These are phyloP conservation scores for Warburgia ugandensis DNA, from an alignment of 164 flowering plant genomes.

Conservation along the genomic window DNA sequence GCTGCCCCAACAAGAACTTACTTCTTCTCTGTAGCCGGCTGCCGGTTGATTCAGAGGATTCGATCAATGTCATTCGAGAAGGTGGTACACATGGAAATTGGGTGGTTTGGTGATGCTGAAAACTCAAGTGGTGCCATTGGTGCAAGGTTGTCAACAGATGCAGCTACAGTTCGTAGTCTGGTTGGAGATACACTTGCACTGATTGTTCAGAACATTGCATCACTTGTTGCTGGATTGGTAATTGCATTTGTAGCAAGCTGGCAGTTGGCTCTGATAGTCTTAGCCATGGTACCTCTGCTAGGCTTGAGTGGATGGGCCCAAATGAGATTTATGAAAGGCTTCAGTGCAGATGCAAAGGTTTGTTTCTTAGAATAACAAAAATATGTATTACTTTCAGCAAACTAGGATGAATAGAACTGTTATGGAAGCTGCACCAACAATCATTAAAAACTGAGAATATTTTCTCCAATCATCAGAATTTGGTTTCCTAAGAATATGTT, in stretches of 20 bases:
- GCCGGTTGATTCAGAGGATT: slow-evolving; percentile 17
- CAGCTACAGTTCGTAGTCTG: slow-evolving; percentile 25
- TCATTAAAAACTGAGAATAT: too few relatives aligned
- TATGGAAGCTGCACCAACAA: too few relatives aligned
- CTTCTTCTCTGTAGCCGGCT: slow-evolving; percentile 21
- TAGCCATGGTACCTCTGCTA: slow-evolving; percentile 27
- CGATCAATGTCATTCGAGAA: slow-evolving; percentile 21
- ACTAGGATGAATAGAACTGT: too few relatives aligned
- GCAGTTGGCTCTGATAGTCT: slow-evolving; percentile 33
- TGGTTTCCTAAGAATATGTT: too few relatives aligned
- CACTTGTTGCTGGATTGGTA: slow-evolving; percentile 30
- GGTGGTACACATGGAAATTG: slow-evolving; percentile 24
- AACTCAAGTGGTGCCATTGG: slow-evolving; percentile 42
- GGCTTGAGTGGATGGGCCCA: slow-evolving; percentile 30
- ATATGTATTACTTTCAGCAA: too few relatives aligned
- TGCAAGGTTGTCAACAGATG: slow-evolving; percentile 40
- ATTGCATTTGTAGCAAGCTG: slow-evolving; percentile 35
- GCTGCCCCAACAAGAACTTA: slow-evolving; percentile 10
- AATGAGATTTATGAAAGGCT: slow-evolving; percentile 32
- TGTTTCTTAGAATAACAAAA: too few relatives aligned
- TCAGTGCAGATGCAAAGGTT: slow-evolving; percentile 40
- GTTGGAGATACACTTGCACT: slow-evolving; percentile 39
- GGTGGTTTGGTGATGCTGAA: slow-evolving; percentile 26
- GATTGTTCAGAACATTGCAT: slow-evolving; percentile 30
- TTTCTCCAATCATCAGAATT: too few relatives aligned